Percentiles rank a stretch among this genome's conserved stretches.
Evolutionary conservation across 768 basidiomycete species (phyloP).

Genomic region (Boletales sp.): DNA sequence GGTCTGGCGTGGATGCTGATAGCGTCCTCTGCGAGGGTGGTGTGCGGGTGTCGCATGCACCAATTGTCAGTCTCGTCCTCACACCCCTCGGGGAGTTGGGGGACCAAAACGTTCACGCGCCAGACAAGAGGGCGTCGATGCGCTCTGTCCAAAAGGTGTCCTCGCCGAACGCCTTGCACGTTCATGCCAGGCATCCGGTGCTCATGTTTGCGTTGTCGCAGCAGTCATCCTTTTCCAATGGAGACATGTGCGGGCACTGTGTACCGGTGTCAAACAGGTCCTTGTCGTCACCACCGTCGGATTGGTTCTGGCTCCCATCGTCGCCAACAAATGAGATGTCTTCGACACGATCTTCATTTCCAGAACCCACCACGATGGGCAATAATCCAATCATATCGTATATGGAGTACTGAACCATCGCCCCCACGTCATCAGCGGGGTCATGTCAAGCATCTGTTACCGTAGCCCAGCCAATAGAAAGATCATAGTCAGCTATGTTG

Average conservation of each 20-base stretch:
- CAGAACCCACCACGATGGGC: background rate
- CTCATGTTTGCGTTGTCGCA: background rate
- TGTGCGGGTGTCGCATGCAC: constrained; percentile 7
- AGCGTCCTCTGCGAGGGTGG: background rate
- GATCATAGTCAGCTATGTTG: background rate
- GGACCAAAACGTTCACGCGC: background rate
- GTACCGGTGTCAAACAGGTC: background rate
- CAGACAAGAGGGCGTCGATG: constrained; percentile 4
- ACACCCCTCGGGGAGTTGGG: background rate
- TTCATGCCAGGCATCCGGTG: background rate
- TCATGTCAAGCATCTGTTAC: background rate
- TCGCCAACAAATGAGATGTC: background rate
- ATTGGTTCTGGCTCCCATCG: too few relatives aligned
- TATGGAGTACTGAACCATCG: background rate
- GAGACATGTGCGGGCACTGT: background rate
- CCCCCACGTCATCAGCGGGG: background rate
- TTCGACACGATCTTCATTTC: background rate
- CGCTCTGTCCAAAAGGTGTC: constrained; percentile 7
- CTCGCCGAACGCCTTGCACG: background rate
- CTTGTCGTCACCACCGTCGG: constrained; percentile 9
- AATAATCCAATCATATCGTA: background rate
- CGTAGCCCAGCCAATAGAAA: too few relatives aligned
- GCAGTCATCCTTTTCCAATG: background rate
- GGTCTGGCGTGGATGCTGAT: background rate
- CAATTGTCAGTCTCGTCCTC: constrained; percentile 8